Percentiles rank a stretch among this genome's conserved stretches.
phyloP scores from a whole-genome alignment of 352 stramenopile species.

The Phytophthora aleatoria region DNA sequence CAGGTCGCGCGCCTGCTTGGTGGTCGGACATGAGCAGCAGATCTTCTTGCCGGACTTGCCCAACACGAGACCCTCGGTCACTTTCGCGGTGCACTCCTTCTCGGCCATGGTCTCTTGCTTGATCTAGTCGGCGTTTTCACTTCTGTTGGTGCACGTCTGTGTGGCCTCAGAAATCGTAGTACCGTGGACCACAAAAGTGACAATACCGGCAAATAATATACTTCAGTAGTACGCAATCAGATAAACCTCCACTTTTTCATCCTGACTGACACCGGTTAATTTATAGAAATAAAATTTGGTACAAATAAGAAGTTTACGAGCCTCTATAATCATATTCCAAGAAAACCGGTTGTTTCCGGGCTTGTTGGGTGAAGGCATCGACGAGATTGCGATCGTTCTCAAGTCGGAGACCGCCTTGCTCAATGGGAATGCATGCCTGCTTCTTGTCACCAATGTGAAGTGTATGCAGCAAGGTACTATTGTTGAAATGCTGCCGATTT shows the following conservation, averaged over 20 bases:
- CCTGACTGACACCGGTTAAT: too few species aligned
- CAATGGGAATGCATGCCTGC: slow-evolving; percentile 11
- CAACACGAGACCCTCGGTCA: slow-evolving; percentile 50
- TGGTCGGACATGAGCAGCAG: slow-evolving; percentile 98
- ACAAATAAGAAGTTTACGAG: too few species aligned
- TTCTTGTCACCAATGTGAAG: slow-evolving; percentile 16
- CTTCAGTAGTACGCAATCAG: slow-evolving; percentile 6
- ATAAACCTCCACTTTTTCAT: neutral
- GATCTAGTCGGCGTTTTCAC: slow-evolving; percentile 14
- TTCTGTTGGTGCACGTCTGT: slow-evolving; percentile 30
- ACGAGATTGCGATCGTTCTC: slow-evolving; percentile 10
- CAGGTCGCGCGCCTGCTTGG: slow-evolving; percentile 93
- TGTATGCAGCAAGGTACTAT: slow-evolving; percentile 8
- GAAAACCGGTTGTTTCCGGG: neutral
- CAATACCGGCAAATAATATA: neutral
- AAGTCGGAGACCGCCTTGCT: neutral
- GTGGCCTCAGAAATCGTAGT: slow-evolving; percentile 16
- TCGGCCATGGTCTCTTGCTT: slow-evolving; percentile 44
- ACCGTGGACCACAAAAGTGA: slow-evolving; percentile 12
- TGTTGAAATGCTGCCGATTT: slow-evolving; percentile 11
- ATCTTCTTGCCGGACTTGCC: slow-evolving; percentile 98
- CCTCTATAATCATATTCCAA: slow-evolving; percentile 10
- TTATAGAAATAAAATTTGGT: too few species aligned
- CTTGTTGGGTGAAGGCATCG: slow-evolving; percentile 26
- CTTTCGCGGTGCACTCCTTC: slow-evolving; percentile 41